Conservation (phyloP, 2,329 filamentous ascomycete species). For the Pseudocercospora cruenta region DNA sequence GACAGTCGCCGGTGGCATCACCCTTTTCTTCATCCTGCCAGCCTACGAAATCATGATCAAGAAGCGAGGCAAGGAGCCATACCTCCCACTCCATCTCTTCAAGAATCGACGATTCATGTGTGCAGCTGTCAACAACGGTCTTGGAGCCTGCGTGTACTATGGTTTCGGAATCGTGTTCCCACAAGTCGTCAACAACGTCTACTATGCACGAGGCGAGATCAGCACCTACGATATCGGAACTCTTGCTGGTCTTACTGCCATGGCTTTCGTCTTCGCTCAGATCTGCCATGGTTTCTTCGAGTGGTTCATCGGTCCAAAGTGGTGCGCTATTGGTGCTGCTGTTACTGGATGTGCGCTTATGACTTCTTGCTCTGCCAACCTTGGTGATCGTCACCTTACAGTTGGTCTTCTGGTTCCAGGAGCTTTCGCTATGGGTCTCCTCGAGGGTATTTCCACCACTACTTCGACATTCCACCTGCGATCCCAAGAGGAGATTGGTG, state of each 20-base stretch:
- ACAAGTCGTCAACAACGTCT: slow-evolving; percentile 8
- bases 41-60: slow-evolving; percentile 26
- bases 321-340: neutral
- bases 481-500: slow-evolving; percentile 18
- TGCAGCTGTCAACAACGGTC: slow-evolving; percentile 37
- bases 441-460: slow-evolving; percentile 2
- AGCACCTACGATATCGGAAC: slow-evolving; percentile 6
- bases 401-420: slow-evolving; percentile 6
- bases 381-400: neutral
- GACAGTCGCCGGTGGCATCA: slow-evolving; percentile 20
- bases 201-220: slow-evolving; percentile 10
- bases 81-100: slow-evolving; percentile 37
- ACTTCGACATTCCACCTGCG: slow-evolving; percentile 1
- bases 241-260: slow-evolving; percentile 1
- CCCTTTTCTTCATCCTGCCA: slow-evolving; percentile 22
- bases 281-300: slow-evolving; percentile 4
- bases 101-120: slow-evolving; percentile 36
- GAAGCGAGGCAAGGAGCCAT: slow-evolving; percentile 29
- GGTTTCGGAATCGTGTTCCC: slow-evolving; percentile 24
- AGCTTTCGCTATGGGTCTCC: neutral
- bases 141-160: slow-evolving; percentile 42
- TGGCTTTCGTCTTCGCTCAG: slow-evolving; percentile 8
- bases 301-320: slow-evolving; percentile 5
- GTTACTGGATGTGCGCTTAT: slow-evolving; percentile 2
- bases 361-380: slow-evolving; percentile 4